Evolutionary conservation across 2,329 filamentous ascomycete genomes (phyloP).

Genomic region (Aspergillus ochraceus): DNA sequence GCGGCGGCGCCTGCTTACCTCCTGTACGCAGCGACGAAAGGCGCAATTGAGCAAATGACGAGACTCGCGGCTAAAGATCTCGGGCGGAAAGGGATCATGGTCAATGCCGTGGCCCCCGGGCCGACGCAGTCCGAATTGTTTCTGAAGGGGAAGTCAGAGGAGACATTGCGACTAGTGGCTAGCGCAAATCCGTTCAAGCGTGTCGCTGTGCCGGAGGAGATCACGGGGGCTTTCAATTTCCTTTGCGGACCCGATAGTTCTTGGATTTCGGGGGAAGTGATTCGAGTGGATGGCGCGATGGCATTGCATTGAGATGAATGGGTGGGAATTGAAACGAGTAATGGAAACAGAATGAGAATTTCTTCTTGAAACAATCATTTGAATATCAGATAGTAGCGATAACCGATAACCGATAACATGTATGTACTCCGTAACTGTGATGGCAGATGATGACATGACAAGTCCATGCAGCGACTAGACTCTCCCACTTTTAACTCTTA

Average conservation of each 20-base stretch:
- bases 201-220: slow-evolving; percentile 52
- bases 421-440: not conserved
- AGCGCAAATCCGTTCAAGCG: slow-evolving; percentile 46
- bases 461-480: not conserved
- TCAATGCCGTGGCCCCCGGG: slow-evolving; percentile 55
- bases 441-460: not conserved
- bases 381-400: too few relatives aligned
- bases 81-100: slow-evolving; percentile 51
- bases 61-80: slow-evolving; percentile 58
- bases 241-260: slow-evolving; percentile 45
- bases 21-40: slow-evolving; percentile 59
- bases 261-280: slow-evolving; percentile 48
- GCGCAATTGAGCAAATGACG: slow-evolving; percentile 60
- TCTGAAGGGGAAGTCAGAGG: slow-evolving; percentile 50
- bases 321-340: not conserved
- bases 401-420: not conserved
- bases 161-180: slow-evolving; percentile 45
- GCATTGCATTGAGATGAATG: slow-evolving; percentile 2
- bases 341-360: too few relatives aligned
- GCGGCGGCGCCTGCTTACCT: slow-evolving; percentile 49
- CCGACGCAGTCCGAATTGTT: slow-evolving; percentile 60
- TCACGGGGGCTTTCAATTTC: slow-evolving; percentile 50
- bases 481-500: not conserved
- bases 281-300: slow-evolving; percentile 48
- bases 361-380: too few relatives aligned